Percentiles rank a stretch among this genome's conserved stretches.
Conservation (phyloP, 208 protist genomes). For the Pavlovales sp. region DNA sequence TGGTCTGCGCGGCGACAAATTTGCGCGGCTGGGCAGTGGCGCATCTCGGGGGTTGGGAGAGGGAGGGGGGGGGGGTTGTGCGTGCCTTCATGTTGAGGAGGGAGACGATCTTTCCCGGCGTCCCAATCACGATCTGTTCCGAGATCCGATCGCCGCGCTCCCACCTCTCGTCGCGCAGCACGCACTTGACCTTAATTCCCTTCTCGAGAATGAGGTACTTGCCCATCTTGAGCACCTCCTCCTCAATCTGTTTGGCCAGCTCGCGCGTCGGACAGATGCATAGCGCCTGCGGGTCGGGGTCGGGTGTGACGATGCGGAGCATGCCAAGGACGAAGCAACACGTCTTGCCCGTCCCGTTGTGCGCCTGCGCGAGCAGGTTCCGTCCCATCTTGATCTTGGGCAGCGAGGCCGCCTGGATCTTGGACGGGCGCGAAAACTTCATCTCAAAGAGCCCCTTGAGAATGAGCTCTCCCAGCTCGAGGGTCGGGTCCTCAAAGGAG, state of each 20-base stretch:
- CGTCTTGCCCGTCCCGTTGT: slow-evolving; percentile 45
- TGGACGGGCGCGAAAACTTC: slow-evolving; percentile 33
- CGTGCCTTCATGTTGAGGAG: slow-evolving; percentile 1
- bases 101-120: slow-evolving; percentile 22
- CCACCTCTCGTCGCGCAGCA: slow-evolving; percentile 26
- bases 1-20: background rate
- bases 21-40: no score
- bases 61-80: background rate
- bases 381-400: slow-evolving; percentile 33
- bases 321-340: slow-evolving; percentile 37
- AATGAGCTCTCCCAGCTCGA: background rate
- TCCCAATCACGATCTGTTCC: slow-evolving; percentile 34
- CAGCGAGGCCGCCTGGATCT: slow-evolving; percentile 42
- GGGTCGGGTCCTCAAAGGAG: background rate
- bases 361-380: slow-evolving; percentile 36
- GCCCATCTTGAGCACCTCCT: slow-evolving; percentile 27
- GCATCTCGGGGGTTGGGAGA: background rate
- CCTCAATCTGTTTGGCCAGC: slow-evolving; percentile 40
- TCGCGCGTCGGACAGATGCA: slow-evolving; percentile 43
- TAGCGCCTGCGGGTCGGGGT: slow-evolving; percentile 19
- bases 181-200: slow-evolving; percentile 6
- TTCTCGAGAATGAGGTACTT: slow-evolving; percentile 16
- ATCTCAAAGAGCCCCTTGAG: slow-evolving; percentile 38
- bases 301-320: background rate
- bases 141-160: background rate